Evolutionary conservation across 768 basidiomycete genomes (phyloP).

Genomic region (Hebeloma cylindrosporum): DNA sequence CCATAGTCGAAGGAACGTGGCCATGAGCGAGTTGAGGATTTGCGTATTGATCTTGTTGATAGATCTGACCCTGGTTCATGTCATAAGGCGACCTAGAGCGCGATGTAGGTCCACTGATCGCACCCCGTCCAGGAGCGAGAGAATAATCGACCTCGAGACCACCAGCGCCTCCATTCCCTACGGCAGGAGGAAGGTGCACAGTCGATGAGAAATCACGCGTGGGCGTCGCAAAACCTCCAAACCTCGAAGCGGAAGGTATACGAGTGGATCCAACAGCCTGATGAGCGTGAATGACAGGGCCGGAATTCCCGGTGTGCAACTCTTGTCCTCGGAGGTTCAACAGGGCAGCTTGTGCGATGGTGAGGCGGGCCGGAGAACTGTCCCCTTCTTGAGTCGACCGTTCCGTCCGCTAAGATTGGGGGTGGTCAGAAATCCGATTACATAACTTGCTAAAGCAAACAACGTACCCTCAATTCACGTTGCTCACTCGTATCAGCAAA

Average conservation of each 20-base stretch:
- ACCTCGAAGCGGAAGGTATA: conserved; percentile 9
- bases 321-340: conserved; percentile 76
- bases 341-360: conserved; percentile 76
- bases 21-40: conserved; percentile 15
- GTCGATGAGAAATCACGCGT: conserved; percentile 27
- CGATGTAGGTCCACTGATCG: conserved; percentile 7
- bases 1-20: conserved; percentile 21
- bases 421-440: conserved; percentile 4
- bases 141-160: conserved; percentile 41
- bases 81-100: conserved; percentile 22
- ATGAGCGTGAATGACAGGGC: conserved; percentile 24
- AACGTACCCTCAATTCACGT: conserved; percentile 68
- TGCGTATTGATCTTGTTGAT: conserved; percentile 18
- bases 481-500: conserved; percentile 81
- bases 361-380: conserved; percentile 60
- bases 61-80: conserved; percentile 2
- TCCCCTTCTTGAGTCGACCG: conserved; percentile 61
- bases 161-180: conserved; percentile 13
- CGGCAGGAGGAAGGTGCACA: conserved; percentile 19
- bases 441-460: not conserved
- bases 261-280: conserved; percentile 11
- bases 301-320: conserved; percentile 26
- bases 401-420: conserved; percentile 53
- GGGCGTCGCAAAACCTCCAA: conserved; percentile 19
- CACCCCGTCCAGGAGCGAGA: conserved; percentile 28